Conservation (phyloP, 129 eudicot genomes). For the Pulicaria dysenterica region DNA sequence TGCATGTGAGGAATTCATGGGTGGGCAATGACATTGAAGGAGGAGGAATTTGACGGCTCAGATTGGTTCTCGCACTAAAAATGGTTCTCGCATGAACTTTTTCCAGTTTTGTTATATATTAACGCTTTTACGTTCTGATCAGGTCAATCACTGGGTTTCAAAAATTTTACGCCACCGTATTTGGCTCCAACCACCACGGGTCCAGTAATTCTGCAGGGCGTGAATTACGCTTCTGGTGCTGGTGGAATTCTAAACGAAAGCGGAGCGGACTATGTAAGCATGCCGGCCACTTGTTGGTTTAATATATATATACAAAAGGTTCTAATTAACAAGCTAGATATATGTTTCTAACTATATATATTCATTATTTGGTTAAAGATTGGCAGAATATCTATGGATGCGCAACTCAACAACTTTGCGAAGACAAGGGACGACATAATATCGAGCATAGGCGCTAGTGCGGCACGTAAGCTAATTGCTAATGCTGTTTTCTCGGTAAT, state of each 20-base stretch:
- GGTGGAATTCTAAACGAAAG: constrained; percentile 67
- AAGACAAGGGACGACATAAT: constrained; percentile 63
- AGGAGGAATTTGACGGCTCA: too few species aligned
- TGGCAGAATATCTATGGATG: constrained; percentile 71
- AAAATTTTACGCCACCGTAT: constrained; percentile 63
- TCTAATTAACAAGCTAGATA: too few species aligned
- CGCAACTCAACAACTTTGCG: constrained; percentile 71
- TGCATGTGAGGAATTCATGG: too few species aligned
- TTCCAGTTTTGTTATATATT: too few species aligned
- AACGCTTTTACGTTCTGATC: constrained; percentile 2
- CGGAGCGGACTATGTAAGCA: constrained; percentile 72
- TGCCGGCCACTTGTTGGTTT: too few species aligned
- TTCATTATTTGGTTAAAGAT: constrained; percentile 33
- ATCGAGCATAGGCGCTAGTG: constrained; percentile 47
- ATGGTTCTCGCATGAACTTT: too few species aligned
- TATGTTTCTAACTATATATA: too few species aligned
- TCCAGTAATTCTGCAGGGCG: constrained; percentile 52
- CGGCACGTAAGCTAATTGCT: constrained; percentile 43
- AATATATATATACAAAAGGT: too few species aligned
- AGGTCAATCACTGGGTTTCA: constrained; percentile 58
- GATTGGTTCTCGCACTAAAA: too few species aligned
- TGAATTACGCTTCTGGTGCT: constrained; percentile 89
- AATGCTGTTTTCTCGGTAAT: constrained; percentile 61
- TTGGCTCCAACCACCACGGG: constrained; percentile 73
- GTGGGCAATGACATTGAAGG: too few species aligned